Evolutionary conservation across 192 early-diverging fungal genomes (phyloP), one percentile per base, ranked within the genome.

Genomic region (Coemansia sp.): DNA sequence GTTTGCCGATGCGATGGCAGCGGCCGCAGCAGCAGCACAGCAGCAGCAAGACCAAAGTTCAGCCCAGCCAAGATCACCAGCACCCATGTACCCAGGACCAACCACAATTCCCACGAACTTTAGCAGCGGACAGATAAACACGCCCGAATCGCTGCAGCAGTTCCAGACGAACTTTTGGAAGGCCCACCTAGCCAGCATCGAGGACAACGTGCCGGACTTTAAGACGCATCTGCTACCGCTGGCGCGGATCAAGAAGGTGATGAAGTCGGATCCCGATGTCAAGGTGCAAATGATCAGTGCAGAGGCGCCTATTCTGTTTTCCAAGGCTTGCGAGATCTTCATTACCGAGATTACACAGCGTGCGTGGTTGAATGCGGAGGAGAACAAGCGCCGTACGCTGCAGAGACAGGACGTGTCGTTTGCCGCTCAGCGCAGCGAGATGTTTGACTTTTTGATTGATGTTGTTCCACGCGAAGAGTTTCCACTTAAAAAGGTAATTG

Each of bases 381-480:
- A 97, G 73, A 95, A 94, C 76, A 99, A 99, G 78, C 86, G 97
- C 36, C 88, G 97, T 43, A 99, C 97, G 8, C 77, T 99, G 47
- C 96, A 98, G 83, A 79, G 94, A 52, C 90, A 89, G 45, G 97
- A 98, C 68, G 92, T 96, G 32, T 92, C 93, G 18, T 88, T 88
- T 41, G 97, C 95, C 0, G 89, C 96, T 18, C 87, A 88, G 63
- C 92, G 94, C 67, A 88, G 89, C 41, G 97, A 98, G 72, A 92
- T 92, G 91, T 98, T 94, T 85, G 97, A 98, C 68, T 98, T 98
- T 75, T 77, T 98, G 68, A 97, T 98, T 67, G 96, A 98, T 56
- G 94, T 98, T 76, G 94, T 98, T 9, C 96, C 96, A 0, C 82
- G 96, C 39, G 96, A 96, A 61, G 94, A 95, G 73, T 77, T 80